These are phyloP conservation scores for Erodium maritimum DNA, from an alignment of 345 rosid genomes.

Conservation along the genomic window DNA sequence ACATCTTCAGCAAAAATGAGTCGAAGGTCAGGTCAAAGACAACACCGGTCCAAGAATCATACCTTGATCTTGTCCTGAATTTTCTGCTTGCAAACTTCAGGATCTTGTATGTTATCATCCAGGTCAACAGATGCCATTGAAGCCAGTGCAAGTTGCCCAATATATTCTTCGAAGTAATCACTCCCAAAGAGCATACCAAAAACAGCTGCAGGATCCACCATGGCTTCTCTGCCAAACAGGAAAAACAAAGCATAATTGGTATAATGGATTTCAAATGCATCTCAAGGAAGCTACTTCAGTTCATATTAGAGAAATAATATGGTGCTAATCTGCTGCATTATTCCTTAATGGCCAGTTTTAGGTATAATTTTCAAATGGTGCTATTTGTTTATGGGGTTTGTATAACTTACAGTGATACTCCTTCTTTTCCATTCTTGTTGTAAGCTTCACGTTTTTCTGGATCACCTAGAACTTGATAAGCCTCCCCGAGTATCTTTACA, in stretches of 20 bases:
- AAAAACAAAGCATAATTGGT: neutral
- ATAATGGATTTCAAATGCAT: too few species aligned
- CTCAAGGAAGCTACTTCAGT: too few species aligned
- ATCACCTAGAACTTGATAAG: conserved; percentile 87
- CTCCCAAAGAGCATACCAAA: conserved; percentile 94
- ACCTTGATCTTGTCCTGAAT: conserved; percentile 70
- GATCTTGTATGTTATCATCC: conserved; percentile 40
- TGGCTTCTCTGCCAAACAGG: conserved; percentile 45
- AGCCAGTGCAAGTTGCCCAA: conserved; percentile 86
- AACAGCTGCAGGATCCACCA: conserved; percentile 84
- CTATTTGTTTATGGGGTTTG: too few species aligned
- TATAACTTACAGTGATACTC: conserved; percentile 57
- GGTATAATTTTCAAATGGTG: too few species aligned
- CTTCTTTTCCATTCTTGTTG: conserved; percentile 79
- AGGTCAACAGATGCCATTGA: conserved; percentile 38
- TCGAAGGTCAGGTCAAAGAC: too few species aligned
- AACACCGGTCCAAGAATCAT: neutral
- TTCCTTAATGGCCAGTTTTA: too few species aligned
- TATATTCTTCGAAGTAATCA: conserved; percentile 76
- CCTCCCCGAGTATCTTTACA: conserved; percentile 80
- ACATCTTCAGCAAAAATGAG: too few species aligned
- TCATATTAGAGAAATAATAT: too few species aligned
- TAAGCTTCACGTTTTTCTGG: conserved; percentile 78
- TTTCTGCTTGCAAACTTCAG: conserved; percentile 29
- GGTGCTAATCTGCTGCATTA: too few species aligned